Conservation (phyloP, 2,329 filamentous ascomycete species). For the Cordyceps farinosa region DNA sequence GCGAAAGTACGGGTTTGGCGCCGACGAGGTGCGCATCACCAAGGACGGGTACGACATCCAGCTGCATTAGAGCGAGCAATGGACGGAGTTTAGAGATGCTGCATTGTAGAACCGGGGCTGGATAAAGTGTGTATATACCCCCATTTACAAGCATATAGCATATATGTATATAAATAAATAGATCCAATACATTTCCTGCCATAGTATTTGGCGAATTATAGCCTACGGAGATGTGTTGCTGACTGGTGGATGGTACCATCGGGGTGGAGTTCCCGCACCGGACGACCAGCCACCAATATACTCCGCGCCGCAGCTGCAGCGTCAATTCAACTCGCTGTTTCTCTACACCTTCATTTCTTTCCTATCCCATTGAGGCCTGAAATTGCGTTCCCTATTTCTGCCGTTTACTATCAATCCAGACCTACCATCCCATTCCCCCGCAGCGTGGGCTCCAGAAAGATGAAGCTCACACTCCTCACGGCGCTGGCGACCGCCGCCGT, state of each 20-base stretch:
- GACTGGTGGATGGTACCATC: neutral
- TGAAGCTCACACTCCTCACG: constrained; percentile 11
- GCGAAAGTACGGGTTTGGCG: constrained; percentile 64
- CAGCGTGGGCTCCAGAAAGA: neutral
- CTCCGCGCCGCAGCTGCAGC: neutral
- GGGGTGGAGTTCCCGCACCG: neutral
- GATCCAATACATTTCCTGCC: neutral
- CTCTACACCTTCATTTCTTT: too few relatives aligned
- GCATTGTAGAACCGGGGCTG: neutral
- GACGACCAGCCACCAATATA: neutral
- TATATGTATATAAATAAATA: constrained; percentile 6
- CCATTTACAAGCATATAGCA: constrained; percentile 3
- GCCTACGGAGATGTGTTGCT: too few relatives aligned
- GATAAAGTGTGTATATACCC: neutral
- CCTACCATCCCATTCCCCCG: too few relatives aligned
- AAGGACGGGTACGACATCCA: constrained; percentile 71
- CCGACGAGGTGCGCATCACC: constrained; percentile 60
- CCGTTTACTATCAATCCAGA: too few relatives aligned
- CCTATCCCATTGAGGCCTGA: too few relatives aligned
- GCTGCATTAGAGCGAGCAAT: constrained; percentile 37
- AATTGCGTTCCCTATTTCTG: too few relatives aligned
- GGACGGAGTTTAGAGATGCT: neutral
- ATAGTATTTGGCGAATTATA: neutral
- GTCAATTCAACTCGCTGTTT: too few relatives aligned
- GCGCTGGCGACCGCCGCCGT: neutral